Percentiles rank a stretch among this genome's conserved stretches.
phyloP scores from a whole-genome alignment of 768 basidiomycete species.

The Pleurotus salmoneostramineus region DNA sequence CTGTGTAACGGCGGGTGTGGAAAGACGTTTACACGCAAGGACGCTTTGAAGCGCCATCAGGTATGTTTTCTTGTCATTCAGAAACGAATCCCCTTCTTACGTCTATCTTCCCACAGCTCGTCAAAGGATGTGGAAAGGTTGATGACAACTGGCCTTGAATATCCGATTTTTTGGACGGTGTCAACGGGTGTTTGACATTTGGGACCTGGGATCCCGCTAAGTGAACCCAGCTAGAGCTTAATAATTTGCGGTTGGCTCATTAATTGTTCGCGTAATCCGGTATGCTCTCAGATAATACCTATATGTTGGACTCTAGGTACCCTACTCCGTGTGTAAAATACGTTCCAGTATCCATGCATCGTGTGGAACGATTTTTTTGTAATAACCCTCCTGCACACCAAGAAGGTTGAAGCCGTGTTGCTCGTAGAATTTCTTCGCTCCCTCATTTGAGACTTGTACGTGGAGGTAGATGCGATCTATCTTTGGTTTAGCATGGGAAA shows the following conservation, averaged over 20 bases:
- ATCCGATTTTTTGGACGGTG: neutral
- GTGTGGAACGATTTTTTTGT: conserved; percentile 83
- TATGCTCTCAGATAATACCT: neutral
- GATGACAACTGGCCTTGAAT: conserved; percentile 45
- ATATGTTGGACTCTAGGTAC: neutral
- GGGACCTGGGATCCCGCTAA: neutral
- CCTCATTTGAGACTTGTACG: conserved; percentile 79
- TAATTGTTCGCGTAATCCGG: conserved; percentile 7
- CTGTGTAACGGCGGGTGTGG: conserved; percentile 81
- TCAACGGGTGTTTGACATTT: neutral
- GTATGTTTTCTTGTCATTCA: conserved; percentile 30
- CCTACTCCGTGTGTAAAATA: conserved; percentile 23
- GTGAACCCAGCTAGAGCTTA: neutral
- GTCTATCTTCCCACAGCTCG: conserved; percentile 43
- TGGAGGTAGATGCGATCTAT: conserved; percentile 77
- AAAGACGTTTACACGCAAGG: conserved; percentile 85
- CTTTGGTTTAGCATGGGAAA: conserved; percentile 51
- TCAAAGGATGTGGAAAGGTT: conserved; percentile 74
- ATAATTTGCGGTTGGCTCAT: conserved; percentile 15
- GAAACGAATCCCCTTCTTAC: conserved; percentile 9
- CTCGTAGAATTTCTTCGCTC: conserved; percentile 81
- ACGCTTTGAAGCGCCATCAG: conserved; percentile 85
- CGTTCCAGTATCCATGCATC: conserved; percentile 88
- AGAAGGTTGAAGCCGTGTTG: conserved; percentile 74
- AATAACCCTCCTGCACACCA: conserved; percentile 68